Evolutionary conservation across 2,329 filamentous ascomycete genomes (phyloP).

Genomic region (Ceratocystis smalleyi): DNA sequence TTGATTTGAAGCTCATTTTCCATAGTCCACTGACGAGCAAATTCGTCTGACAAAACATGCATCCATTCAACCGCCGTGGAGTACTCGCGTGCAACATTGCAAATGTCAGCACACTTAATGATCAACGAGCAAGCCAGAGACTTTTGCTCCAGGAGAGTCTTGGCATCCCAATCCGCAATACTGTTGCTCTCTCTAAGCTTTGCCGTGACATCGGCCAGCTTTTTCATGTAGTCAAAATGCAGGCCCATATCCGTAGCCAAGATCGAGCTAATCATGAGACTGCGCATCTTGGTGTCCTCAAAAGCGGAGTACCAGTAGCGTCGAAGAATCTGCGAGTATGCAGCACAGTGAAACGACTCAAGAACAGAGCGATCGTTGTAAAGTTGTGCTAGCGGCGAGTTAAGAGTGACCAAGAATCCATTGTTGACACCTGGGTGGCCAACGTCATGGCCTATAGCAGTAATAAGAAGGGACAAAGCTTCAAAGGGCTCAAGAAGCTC

Average conservation of each 20-base stretch:
- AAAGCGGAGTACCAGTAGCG: slow-evolving; percentile 81
- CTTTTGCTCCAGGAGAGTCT: slow-evolving; percentile 59
- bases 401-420: slow-evolving; percentile 80
- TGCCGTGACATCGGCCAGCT: slow-evolving; percentile 63
- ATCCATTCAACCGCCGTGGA: slow-evolving; percentile 79
- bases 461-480: slow-evolving; percentile 73
- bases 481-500: slow-evolving; percentile 71
- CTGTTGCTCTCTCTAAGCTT: slow-evolving; percentile 53
- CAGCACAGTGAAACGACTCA: slow-evolving; percentile 93
- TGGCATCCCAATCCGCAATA: slow-evolving; percentile 60
- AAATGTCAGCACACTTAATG: slow-evolving; percentile 97
- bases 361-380: slow-evolving; percentile 96
- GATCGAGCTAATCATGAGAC: slow-evolving; percentile 93
- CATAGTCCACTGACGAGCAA: slow-evolving; percentile 83
- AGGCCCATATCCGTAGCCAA: slow-evolving; percentile 93
- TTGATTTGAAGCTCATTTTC: slow-evolving; percentile 75
- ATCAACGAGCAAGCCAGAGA: slow-evolving; percentile 75
- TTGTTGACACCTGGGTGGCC: slow-evolving; percentile 98
- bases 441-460: slow-evolving; percentile 95
- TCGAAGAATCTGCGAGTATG: slow-evolving; percentile 87
- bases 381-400: slow-evolving; percentile 80
- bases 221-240: slow-evolving; percentile 93
- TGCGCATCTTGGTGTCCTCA: slow-evolving; percentile 62
- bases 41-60: slow-evolving; percentile 85
- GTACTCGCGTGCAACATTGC: slow-evolving; percentile 83